Conservation (phyloP, 2,329 filamentous ascomycete genomes). For the Diaporthe citriasiana region DNA sequence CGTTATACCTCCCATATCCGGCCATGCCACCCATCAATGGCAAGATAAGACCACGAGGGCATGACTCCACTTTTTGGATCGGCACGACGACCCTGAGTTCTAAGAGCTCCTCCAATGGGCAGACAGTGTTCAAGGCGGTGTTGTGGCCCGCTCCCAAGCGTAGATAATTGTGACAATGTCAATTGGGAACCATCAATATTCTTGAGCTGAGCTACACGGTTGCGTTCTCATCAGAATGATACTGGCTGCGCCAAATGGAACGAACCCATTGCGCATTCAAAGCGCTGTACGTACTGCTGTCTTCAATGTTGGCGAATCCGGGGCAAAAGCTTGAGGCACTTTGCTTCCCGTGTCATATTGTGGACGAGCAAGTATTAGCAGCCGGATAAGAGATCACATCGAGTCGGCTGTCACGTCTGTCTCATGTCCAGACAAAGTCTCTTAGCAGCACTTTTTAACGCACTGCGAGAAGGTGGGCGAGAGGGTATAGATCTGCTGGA, state of each 20-base stretch:
- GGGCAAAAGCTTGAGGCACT: not conserved
- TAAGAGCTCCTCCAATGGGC: slow-evolving; percentile 7
- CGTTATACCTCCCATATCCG: slow-evolving; percentile 24
- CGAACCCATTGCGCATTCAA: not conserved
- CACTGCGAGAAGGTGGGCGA: not conserved
- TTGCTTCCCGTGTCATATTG: not conserved
- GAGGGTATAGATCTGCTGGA: not conserved
- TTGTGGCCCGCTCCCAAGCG: not conserved
- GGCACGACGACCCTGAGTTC: not conserved
- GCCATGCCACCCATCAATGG: slow-evolving; percentile 24
- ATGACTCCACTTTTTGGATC: slow-evolving; percentile 29
- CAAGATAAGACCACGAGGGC: slow-evolving; percentile 28
- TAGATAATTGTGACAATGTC: too few species aligned
- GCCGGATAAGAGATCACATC: not conserved
- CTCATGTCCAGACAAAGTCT: too few species aligned
- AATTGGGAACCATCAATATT: too few species aligned
- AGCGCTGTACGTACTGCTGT: not conserved
- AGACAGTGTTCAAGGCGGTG: not conserved
- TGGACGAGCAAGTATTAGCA: not conserved
- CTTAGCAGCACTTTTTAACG: not conserved
- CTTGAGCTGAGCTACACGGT: not conserved
- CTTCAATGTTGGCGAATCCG: slow-evolving; percentile 30
- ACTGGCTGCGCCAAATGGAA: not conserved
- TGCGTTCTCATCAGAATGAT: not conserved
- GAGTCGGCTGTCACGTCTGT: not conserved